Percentiles rank a stretch among this genome's conserved stretches.
phyloP scores from a whole-genome alignment of 2,329 filamentous ascomycete genomes.

The Acrocalymma vagum region DNA sequence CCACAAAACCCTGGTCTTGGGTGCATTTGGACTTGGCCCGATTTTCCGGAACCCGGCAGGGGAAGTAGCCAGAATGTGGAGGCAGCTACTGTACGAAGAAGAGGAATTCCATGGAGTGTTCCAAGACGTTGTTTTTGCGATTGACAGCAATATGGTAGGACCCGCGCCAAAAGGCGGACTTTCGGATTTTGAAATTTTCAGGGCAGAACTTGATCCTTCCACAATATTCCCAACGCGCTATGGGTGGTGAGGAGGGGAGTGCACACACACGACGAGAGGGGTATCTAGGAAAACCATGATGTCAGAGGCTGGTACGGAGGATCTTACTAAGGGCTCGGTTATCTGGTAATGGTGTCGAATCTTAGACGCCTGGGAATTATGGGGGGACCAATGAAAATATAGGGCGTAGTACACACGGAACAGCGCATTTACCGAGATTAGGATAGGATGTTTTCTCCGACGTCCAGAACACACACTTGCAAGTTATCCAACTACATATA shows the following conservation, averaged over 20 bases:
- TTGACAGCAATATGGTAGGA: conserved; percentile 48
- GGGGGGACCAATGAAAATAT: no score
- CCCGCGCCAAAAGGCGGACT: conserved; percentile 37
- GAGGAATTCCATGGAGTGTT: conserved; percentile 55
- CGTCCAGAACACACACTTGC: no score
- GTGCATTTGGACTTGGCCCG: conserved; percentile 54
- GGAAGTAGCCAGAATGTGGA: conserved; percentile 56
- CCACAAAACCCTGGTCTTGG: conserved; percentile 51
- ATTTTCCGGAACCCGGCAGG: conserved; percentile 55
- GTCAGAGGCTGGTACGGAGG: conserved; percentile 17
- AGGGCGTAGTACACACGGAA: no score
- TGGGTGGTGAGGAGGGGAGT: conserved; percentile 6
- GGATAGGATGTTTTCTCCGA: no score
- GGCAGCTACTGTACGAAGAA: conserved; percentile 52
- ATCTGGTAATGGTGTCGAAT: no score
- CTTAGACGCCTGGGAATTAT: no score
- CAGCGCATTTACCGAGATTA: no score
- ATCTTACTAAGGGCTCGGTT: conserved; percentile 19
- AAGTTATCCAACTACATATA: no score
- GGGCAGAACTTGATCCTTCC: conserved; percentile 47
- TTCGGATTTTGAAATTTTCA: conserved; percentile 52
- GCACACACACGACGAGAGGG: conserved; percentile 18
- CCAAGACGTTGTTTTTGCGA: conserved; percentile 55
- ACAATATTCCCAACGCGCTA: conserved; percentile 44
- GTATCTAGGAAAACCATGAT: conserved; percentile 22